Evolutionary conservation across 2,329 filamentous ascomycete species (phyloP).

Genomic region (Blastomyces percursus): DNA sequence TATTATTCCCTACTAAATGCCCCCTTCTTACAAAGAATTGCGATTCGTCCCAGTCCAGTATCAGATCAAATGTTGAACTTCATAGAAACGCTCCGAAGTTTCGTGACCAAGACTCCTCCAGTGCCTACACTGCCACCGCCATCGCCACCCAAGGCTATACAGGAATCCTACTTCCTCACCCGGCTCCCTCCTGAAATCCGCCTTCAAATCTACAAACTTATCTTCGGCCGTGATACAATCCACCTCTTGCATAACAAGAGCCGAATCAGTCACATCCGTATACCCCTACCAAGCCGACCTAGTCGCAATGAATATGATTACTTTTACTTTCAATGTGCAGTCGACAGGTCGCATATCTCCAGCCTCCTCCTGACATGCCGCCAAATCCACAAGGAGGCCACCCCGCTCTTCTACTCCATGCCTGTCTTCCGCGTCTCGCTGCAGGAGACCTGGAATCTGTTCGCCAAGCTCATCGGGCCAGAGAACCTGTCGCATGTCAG

Average conservation of each 20-base stretch:
- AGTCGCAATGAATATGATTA: not conserved
- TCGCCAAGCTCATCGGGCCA: not conserved
- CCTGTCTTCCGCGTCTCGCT: conserved; percentile 1
- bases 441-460: not conserved
- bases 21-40: not conserved
- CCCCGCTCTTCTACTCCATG: not conserved
- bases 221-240: not conserved
- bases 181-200: conserved; percentile 1
- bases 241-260: not conserved
- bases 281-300: not conserved
- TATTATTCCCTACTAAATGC: not conserved
- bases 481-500: not conserved
- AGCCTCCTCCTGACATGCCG: conserved; percentile 2
- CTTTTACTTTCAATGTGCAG: not conserved
- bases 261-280: not conserved
- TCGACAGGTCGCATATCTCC: not conserved
- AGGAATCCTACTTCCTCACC: not conserved
- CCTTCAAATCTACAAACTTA: not conserved
- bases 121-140: not conserved
- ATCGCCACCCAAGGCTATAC: not conserved
- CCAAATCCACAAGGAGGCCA: conserved; percentile 3
- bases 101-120: not conserved
- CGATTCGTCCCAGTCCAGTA: not conserved
- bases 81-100: not conserved
- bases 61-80: not conserved